Evolutionary conservation across 352 stramenopile genomes (phyloP).

Genomic region (Pythium sukuiense): DNA sequence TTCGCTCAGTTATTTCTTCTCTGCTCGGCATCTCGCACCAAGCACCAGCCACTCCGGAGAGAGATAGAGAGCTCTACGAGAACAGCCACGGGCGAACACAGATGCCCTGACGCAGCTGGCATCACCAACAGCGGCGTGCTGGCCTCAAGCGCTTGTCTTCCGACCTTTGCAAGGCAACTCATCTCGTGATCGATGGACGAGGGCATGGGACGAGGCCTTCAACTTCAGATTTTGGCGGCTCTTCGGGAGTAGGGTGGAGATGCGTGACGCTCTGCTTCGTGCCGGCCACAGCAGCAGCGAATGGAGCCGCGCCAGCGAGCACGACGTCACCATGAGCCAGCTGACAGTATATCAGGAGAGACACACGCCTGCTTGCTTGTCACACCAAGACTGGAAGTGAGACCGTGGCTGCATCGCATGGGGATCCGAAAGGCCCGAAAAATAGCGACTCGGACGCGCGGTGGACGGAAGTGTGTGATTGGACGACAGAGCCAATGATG

Average conservation of each 20-base stretch:
- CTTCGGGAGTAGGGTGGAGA: neutral
- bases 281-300: neutral
- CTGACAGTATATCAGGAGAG: neutral
- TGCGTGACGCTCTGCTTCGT: conserved; percentile 3
- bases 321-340: conserved; percentile 1
- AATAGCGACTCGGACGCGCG: neutral
- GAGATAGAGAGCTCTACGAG: neutral
- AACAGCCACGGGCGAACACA: conserved; percentile 1
- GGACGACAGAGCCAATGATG: neutral
- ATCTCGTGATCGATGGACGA: neutral
- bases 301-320: conserved; percentile 2
- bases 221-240: neutral
- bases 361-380: neutral
- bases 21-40: neutral
- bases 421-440: neutral
- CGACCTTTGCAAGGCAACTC: neutral
- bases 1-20: conserved; percentile 2
- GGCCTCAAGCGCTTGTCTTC: conserved; percentile 1
- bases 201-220: neutral
- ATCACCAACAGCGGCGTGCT: neutral
- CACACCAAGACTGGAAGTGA: neutral
- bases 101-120: conserved; percentile 2
- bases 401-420: neutral
- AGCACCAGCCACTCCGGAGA: neutral
- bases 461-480: neutral